Percentiles rank a stretch among this genome's conserved stretches.
Conservation (phyloP, 805 yeast genomes). For the Cyberlindnera americana region DNA sequence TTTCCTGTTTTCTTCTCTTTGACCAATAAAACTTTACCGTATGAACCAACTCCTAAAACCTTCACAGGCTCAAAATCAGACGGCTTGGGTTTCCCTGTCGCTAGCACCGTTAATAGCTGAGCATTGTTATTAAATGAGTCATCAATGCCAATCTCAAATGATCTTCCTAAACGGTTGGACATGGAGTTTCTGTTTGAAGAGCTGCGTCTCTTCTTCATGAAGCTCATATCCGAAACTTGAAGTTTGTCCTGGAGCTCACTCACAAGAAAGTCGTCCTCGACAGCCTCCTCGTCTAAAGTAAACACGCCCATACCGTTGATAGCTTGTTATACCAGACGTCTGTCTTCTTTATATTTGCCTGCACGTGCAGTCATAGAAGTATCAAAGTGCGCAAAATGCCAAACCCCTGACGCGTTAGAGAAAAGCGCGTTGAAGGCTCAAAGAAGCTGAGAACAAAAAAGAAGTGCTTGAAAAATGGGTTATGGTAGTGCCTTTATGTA, state of each 20-base stretch:
- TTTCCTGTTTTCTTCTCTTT: constrained; percentile 58
- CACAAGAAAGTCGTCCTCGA: constrained; percentile 11
- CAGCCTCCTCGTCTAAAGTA: constrained; percentile 24
- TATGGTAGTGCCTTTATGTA: no score
- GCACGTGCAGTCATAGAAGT: no score
- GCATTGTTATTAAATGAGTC: constrained; percentile 31
- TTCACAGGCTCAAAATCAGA: constrained; percentile 69
- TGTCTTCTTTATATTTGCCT: no score
- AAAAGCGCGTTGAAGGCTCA: no score
- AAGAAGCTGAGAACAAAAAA: no score
- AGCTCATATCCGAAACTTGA: constrained; percentile 12
- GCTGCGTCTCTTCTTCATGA: constrained; percentile 17
- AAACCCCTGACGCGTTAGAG: no score
- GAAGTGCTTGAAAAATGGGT: no score
- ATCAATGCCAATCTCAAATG: constrained; percentile 48
- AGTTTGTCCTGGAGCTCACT: constrained; percentile 21
- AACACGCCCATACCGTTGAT: constrained; percentile 27
- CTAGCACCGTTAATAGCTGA: no score
- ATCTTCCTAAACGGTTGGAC: constrained; percentile 38
- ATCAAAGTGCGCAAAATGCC: no score
- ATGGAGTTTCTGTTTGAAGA: constrained; percentile 28
- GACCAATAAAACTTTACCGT: constrained; percentile 81
- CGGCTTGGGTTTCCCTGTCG: constrained; percentile 26
- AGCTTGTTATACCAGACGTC: no score
- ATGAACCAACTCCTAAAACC: constrained; percentile 84